Percentiles rank a stretch among this genome's conserved stretches.
phyloP scores from a whole-genome alignment of 768 basidiomycete genomes.

The Mycena polygramma region DNA sequence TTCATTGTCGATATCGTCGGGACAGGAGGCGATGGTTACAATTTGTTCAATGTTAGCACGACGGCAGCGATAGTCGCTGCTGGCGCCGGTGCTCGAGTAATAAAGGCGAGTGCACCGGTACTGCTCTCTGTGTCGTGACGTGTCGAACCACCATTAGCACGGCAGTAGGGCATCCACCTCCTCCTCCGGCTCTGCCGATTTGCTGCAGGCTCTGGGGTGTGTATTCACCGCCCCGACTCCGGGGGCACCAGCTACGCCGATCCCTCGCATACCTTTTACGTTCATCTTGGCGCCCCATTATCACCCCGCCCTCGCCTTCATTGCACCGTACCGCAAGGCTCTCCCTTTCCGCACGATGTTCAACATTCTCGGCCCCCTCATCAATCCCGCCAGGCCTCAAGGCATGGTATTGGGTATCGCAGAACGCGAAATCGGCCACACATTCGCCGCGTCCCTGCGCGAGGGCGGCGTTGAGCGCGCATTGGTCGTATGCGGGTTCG shows the following conservation, averaged over 20 bases:
- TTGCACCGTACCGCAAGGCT: slow-evolving; percentile 87
- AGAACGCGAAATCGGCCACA: slow-evolving; percentile 80
- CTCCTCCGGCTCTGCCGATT: slow-evolving; percentile 93
- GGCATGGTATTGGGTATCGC: slow-evolving; percentile 96
- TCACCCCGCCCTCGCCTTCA: slow-evolving; percentile 85
- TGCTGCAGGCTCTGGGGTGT: slow-evolving; percentile 88
- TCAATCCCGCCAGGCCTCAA: slow-evolving; percentile 89
- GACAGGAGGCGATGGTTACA: slow-evolving; percentile 95
- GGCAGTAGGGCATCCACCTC: slow-evolving; percentile 94
- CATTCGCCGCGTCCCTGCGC: slow-evolving; percentile 82
- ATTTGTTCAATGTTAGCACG: slow-evolving; percentile 97
- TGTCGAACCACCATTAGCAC: slow-evolving; percentile 68
- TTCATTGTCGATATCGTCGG: slow-evolving; percentile 91
- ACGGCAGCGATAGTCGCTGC: slow-evolving; percentile 95
- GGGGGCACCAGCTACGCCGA: slow-evolving; percentile 61
- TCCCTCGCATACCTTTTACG: slow-evolving; percentile 83
- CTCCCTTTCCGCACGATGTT: slow-evolving; percentile 97
- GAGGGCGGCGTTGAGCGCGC: slow-evolving; percentile 86
- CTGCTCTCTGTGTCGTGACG: slow-evolving; percentile 18
- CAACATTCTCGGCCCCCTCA: slow-evolving; percentile 93
- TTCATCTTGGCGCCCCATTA: slow-evolving; percentile 97
- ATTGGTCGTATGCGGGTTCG: slow-evolving; percentile 93
- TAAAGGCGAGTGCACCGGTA: slow-evolving; percentile 73
- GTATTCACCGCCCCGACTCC: slow-evolving; percentile 76
- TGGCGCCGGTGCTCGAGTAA: slow-evolving; percentile 92